Evolutionary conservation across 768 basidiomycete genomes (phyloP).

Genomic region (Gymnopilus junonius): DNA sequence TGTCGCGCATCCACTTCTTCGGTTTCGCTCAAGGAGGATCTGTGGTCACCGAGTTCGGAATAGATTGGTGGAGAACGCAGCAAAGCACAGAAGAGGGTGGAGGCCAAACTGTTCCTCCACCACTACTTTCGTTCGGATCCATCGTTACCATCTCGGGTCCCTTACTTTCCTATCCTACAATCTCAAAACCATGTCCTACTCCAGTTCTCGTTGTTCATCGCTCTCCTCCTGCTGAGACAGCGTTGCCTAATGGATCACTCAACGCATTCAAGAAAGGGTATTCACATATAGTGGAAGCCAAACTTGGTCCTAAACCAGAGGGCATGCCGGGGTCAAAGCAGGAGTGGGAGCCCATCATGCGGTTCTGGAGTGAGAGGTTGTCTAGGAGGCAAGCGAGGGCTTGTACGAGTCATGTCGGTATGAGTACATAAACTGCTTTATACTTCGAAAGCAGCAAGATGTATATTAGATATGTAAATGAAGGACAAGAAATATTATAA

Average conservation of each 20-base stretch:
- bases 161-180: conserved; percentile 77
- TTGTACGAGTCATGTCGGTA: conserved; percentile 73
- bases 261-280: conserved; percentile 67
- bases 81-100: neutral
- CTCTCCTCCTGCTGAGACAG: conserved; percentile 44
- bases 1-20: conserved; percentile 77
- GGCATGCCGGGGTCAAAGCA: conserved; percentile 80
- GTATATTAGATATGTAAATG: neutral
- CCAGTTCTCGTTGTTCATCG: conserved; percentile 67
- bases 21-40: conserved; percentile 90
- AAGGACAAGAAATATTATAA: neutral
- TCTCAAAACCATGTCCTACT: conserved; percentile 54
- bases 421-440: neutral
- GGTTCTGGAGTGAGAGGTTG: conserved; percentile 80
- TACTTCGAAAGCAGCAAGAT: neutral
- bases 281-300: conserved; percentile 49
- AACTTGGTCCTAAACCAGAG: conserved; percentile 41
- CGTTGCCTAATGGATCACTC: conserved; percentile 49
- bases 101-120: conserved; percentile 20
- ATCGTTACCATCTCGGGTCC: conserved; percentile 74
- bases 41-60: conserved; percentile 69
- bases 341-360: conserved; percentile 87
- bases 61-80: conserved; percentile 57
- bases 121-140: conserved; percentile 53
- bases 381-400: conserved; percentile 59